These are phyloP conservation scores for Tympanopsis confertula DNA, from an alignment of 2,329 filamentous ascomycete genomes.

Conservation along the genomic window DNA sequence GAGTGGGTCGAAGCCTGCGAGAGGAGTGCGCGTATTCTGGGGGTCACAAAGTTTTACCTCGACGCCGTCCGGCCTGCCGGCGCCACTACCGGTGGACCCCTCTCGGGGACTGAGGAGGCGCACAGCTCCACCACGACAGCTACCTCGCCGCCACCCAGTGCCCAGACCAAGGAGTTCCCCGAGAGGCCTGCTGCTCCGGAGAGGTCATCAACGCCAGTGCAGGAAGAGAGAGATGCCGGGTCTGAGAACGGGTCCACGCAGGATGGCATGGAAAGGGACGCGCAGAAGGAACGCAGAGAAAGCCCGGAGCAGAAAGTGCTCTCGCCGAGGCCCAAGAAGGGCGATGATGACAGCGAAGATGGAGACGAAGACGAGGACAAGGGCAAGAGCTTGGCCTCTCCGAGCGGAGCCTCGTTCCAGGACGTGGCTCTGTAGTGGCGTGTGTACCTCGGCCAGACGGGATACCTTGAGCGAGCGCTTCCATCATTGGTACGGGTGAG, in stretches of 20 bases:
- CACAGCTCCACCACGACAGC: too few species aligned
- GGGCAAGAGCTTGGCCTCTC: neutral
- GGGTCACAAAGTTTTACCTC: constrained; percentile 90
- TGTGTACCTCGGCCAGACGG: too few species aligned
- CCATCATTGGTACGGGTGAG: too few species aligned
- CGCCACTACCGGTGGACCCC: too few species aligned
- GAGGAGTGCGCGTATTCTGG: constrained; percentile 79
- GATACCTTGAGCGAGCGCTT: too few species aligned
- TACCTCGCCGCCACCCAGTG: too few species aligned
- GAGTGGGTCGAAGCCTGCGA: constrained; percentile 99
- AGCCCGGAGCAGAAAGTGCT: too few species aligned
- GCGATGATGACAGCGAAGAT: neutral
- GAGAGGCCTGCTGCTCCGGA: too few species aligned
- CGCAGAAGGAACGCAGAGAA: neutral
- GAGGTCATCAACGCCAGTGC: too few species aligned
- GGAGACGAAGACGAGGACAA: neutral
- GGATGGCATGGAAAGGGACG: neutral
- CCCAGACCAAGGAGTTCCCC: too few species aligned
- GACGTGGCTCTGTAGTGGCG: neutral
- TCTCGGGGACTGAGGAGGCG: neutral
- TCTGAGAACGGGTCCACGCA: too few species aligned
- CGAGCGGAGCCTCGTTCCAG: neutral
- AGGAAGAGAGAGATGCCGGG: too few species aligned
- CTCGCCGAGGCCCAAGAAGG: neutral
- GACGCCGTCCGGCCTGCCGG: constrained; percentile 41